Evolutionary conservation across 1,284 basidiomycete genomes (phyloP).

Genomic region (Pseudozyma sp.): DNA sequence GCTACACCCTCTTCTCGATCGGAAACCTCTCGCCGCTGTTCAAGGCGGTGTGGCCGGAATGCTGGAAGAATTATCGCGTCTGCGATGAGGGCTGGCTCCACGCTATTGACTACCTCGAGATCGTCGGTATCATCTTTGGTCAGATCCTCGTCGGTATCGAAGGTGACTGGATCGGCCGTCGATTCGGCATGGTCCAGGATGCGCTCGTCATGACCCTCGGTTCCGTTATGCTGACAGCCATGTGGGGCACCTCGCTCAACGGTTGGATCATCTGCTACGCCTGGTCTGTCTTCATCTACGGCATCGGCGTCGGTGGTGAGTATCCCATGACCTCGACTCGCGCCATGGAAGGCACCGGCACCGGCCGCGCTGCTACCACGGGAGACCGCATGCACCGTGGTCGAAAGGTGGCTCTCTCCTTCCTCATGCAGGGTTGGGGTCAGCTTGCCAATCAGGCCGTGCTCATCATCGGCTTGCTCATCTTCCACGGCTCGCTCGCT

Average conservation of each 20-base stretch:
- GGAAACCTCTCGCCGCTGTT: conserved; percentile 71
- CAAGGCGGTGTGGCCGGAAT: conserved; percentile 72
- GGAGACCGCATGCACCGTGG: conserved; percentile 74
- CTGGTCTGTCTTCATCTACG: conserved; percentile 72
- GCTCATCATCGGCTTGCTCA: conserved; percentile 72
- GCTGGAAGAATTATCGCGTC: conserved; percentile 71
- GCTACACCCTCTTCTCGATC: conserved; percentile 73
- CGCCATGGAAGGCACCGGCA: conserved; percentile 71
- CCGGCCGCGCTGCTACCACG: conserved; percentile 69
- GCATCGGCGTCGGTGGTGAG: conserved; percentile 71
- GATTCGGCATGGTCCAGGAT: conserved; percentile 71
- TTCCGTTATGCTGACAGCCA: conserved; percentile 73
- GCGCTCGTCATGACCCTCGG: conserved; percentile 70
- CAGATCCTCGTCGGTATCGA: conserved; percentile 73
- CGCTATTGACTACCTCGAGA: conserved; percentile 71
- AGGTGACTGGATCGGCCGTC: conserved; percentile 74
- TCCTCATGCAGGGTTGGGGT: conserved; percentile 73
- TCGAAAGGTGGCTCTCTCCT: conserved; percentile 72
- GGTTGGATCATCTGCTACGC: conserved; percentile 74
- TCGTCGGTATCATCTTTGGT: conserved; percentile 73
- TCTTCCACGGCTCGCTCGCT: conserved; percentile 71
- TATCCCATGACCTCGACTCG: conserved; percentile 74
- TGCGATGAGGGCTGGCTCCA: conserved; percentile 71
- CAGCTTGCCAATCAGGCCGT: conserved; percentile 73
- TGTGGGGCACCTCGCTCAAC: conserved; percentile 72